Percentiles rank a stretch among this genome's conserved stretches.
Conservation (phyloP, 345 rosid genomes). For the Balakata baccata region DNA sequence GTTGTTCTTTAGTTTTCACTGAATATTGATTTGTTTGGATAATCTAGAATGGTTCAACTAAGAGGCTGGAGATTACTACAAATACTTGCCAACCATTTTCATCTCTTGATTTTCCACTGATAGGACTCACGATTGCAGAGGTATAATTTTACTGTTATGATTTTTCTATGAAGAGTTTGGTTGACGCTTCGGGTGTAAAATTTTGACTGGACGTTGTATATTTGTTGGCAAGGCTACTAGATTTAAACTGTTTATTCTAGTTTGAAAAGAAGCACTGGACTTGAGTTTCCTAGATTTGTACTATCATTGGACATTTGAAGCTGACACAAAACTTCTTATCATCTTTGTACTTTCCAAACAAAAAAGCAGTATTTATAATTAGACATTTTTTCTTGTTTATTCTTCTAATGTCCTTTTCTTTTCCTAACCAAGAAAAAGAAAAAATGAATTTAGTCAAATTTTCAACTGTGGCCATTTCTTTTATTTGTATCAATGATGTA, state of each 20-base stretch:
- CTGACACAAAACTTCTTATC: background rate
- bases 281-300: background rate
- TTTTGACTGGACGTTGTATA: background rate
- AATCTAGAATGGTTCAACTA: slow-evolving; percentile 44
- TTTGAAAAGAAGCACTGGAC: background rate
- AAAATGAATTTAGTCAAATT: background rate
- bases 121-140: slow-evolving; percentile 44
- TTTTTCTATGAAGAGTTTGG: slow-evolving; percentile 4
- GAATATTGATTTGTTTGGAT: slow-evolving; percentile 25
- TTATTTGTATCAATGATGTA: background rate
- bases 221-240: background rate
- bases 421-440: background rate
- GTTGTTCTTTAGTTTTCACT: background rate
- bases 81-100: slow-evolving; percentile 42
- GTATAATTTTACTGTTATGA: slow-evolving; percentile 31
- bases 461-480: background rate
- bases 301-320: background rate
- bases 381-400: background rate
- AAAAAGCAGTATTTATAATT: background rate
- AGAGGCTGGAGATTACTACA: slow-evolving; percentile 42
- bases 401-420: background rate
- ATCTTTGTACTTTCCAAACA: background rate
- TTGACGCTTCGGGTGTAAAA: background rate
- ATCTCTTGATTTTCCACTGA: slow-evolving; percentile 44
- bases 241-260: background rate